Base-by-base conservation (phyloP, 805 yeast genomes). In the Wickerhamiella galacta region DNA sequence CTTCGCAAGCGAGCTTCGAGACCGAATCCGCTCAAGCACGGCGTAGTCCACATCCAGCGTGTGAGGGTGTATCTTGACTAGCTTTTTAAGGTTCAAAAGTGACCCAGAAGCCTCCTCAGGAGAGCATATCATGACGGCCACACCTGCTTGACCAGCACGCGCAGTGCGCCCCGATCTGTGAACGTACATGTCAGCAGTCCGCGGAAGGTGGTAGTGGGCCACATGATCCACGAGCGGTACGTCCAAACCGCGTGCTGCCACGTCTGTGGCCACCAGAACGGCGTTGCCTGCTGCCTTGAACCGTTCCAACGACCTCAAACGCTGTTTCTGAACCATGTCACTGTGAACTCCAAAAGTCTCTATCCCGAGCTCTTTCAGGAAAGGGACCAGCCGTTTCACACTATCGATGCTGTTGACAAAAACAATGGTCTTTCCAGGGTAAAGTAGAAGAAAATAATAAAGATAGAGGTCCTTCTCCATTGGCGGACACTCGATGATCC, bases 151-250 rank as follows among this genome's bases (percentile, higher is more conserved):
- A 1, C 87, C 90, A 2, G 93, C 95, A 63, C 98, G 76, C 0
- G 93, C 96, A n/a, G 98, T 90, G 67, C 98, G 74, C 39, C 98
- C 98, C 1, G 95, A 80, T 53, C 98, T 68, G 56, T 90, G 98
- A 44, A 90, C 75, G 50, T 90, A 90, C 32, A 82, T 73, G 49
- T 90, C 98, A 0, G 95, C 95, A 11, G 92, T 66, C 40, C 96
- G 66, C 8, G 98, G 96, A 40, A 90, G 64, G 56, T 90, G 95
- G 50, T 87, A 90, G 54, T 90, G 98, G 15, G 87, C 79, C 31
- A 90, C 96, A 54, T 90, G 96, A 45, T 83, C 75, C 32, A 90
- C 85, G 30, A 68, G 69, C 2, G 93, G 77, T 34, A 90, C 82
- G 63, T 90, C 98, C 38, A 90, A 65, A 38, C 98, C 98, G 63